Conservation (phyloP, 768 basidiomycete species). For the Asterophora parasitica region DNA sequence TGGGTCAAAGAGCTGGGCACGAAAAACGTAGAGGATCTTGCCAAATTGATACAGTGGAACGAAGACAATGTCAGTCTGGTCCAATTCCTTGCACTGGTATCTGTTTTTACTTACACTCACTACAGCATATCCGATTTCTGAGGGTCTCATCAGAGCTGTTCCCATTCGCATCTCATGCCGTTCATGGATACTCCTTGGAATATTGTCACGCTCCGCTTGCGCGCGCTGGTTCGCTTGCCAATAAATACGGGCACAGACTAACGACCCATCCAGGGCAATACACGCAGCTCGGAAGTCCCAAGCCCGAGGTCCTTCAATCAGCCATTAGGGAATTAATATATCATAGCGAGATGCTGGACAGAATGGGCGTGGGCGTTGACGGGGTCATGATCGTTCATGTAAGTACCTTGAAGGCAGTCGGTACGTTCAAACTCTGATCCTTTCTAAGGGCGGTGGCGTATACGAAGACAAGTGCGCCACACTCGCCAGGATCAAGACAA, state of each 20-base stretch:
- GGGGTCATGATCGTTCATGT: slow-evolving; percentile 87
- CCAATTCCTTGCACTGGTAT: neutral
- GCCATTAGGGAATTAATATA: slow-evolving; percentile 80
- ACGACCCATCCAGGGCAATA: slow-evolving; percentile 90
- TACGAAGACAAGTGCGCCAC: slow-evolving; percentile 78
- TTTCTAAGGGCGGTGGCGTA: slow-evolving; percentile 63
- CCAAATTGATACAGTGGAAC: slow-evolving; percentile 85
- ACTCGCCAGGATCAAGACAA: slow-evolving; percentile 66
- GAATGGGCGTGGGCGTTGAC: slow-evolving; percentile 79
- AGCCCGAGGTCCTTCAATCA: slow-evolving; percentile 65
- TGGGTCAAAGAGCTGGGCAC: slow-evolving; percentile 78
- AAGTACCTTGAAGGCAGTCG: slow-evolving; percentile 15
- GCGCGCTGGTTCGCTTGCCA: slow-evolving; percentile 61
- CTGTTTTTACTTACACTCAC: neutral
- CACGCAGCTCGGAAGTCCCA: slow-evolving; percentile 78
- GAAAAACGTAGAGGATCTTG: slow-evolving; percentile 69
- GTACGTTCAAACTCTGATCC: too few species aligned
- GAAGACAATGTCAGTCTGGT: slow-evolving; percentile 57
- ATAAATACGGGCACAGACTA: slow-evolving; percentile 68
- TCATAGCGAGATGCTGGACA: slow-evolving; percentile 83
- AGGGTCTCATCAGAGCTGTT: slow-evolving; percentile 91
- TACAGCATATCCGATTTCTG: slow-evolving; percentile 75
- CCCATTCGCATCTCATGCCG: slow-evolving; percentile 81
- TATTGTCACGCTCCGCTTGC: slow-evolving; percentile 59
- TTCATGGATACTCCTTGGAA: slow-evolving; percentile 75